Base-by-base conservation (phyloP, 352 stramenopile genomes). In the Aphanomyces euteiches region DNA sequence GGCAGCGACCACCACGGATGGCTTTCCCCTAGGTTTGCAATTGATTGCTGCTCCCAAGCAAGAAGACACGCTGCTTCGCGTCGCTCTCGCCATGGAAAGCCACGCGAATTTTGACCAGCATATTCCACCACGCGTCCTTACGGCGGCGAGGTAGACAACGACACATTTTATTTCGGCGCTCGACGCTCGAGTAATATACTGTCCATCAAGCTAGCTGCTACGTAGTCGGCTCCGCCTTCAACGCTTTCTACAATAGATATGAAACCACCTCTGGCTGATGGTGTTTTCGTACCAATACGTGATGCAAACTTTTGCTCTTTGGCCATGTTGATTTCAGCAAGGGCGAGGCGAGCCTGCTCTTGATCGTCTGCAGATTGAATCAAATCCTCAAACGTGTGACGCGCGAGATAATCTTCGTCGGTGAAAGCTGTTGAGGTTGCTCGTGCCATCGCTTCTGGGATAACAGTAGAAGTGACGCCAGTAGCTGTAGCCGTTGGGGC, bases 181-280 rank as follows among this genome's bases (percentile, higher is more conserved):
- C 53, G 43, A 4, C 64, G 19, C 39, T 89, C 75, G 4, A 92
- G 75, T 43, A 92, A 65, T 41, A 92, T 70, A 48, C 82, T 92
- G 72, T 90, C 85, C 69, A 92, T 84, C 48, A 92, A 89, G 58
- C 83, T 91, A 8, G 85, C 78, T 3, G 85, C 83, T n/a, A 92
- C 82, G 66, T 92, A 92, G 77, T 92, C 85, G 3, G 85, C 85
- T 21, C 85, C 85, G 66, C 85, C 85, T 65, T 92, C 85, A 43
- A 88, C 73, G 60, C 73, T 85, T 74, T 92, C 85, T 72, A 66
- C 43, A 67, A n/a, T 15, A 15, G 67, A 39, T 17, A 13, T 56
- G 43, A 56, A 2, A 66, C 5, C 34, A 64, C 39, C 28, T 28
- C 28, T n/a, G 28, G 28, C 28, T 28, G 28, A 28, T 28, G 28